Percentiles rank a stretch among this genome's conserved stretches.
phyloP scores from a whole-genome alignment of 208 protist species.

The Crithidia expoeki region DNA sequence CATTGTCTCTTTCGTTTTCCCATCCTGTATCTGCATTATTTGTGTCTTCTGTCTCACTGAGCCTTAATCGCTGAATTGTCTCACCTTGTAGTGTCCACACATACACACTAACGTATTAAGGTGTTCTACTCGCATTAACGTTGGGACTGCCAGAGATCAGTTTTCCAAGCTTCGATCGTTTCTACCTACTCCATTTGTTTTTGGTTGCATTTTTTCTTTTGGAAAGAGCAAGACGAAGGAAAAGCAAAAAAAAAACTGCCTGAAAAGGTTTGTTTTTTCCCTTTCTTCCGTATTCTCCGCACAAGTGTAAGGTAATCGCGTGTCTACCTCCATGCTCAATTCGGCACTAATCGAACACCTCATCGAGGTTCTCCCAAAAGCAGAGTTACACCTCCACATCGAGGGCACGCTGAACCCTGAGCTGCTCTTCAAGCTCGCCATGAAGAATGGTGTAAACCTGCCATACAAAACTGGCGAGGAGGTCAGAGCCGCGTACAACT shows the following conservation, averaged over 20 bases:
- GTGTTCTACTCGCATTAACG: no score
- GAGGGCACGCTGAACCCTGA: conserved; percentile 63
- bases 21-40: neutral
- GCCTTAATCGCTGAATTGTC: no score
- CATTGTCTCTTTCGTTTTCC: neutral
- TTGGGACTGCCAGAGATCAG: no score
- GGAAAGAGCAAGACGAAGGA: no score
- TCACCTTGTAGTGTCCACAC: no score
- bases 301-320: neutral
- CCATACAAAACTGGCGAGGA: conserved; percentile 51
- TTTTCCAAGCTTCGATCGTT: no score
- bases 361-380: conserved; percentile 52
- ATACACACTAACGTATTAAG: no score
- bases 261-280: no score
- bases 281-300: neutral
- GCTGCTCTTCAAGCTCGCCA: conserved; percentile 50
- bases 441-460: conserved; percentile 38
- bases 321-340: conserved; percentile 13
- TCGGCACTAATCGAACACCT: conserved; percentile 17
- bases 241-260: no score
- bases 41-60: neutral
- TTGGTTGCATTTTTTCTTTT: no score
- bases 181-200: no score
- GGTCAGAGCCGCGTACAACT: conserved; percentile 49
- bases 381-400: conserved; percentile 70